Evolutionary conservation across 1,284 basidiomycete genomes (phyloP), one percentile per base, ranked within the genome.

Genomic region (Moniliella sp.): DNA sequence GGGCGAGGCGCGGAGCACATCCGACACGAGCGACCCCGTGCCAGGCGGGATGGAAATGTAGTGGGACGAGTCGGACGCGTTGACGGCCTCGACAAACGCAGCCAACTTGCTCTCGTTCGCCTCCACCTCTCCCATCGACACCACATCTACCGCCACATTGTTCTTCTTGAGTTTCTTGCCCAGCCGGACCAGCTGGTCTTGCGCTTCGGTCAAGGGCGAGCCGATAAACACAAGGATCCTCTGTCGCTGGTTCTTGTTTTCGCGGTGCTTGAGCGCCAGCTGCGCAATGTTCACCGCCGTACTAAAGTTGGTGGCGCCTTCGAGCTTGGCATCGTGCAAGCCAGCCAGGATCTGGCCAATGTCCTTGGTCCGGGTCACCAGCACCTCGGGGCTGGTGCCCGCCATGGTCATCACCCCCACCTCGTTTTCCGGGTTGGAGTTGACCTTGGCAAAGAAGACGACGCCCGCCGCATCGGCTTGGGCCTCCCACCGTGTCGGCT

Each of bases 81-180:
- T 73, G 28, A 75, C 72, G 29, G 73, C 73, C 30, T 80, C 81
- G 28, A 83, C 70, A 48, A 86, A 79, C 2, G 73, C 68, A 52
- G 67, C 69, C 31, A 84, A 66, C 35, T 78, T 70, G 8, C 65
- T 66, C 35, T 68, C 67, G 36, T 63, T 63, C 29, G 50, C 62
- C 39, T 70, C 73, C 15, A 69, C 68, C 25, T 57, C 55, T 38
- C 69, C 68, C 50, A 71, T 94, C 11, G 72, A 74, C 25, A 94
- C 67, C 36, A 97, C 69, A 63, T 99, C 88, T 9, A 97, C 72
- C 0, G 84, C 79, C 25, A 99, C 83, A 52, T 94, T 97, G 64
- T 94, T 97, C 75, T 99, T 99, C 69, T 93, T 91, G 47, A 99
- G 69, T 62, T 83, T 88, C 68, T 88, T 93, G 14, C 84, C 88